phyloP scores from a whole-genome alignment of 202 grass and related monocot genomes.

The Bolboschoenoplectus hybrid region DNA sequence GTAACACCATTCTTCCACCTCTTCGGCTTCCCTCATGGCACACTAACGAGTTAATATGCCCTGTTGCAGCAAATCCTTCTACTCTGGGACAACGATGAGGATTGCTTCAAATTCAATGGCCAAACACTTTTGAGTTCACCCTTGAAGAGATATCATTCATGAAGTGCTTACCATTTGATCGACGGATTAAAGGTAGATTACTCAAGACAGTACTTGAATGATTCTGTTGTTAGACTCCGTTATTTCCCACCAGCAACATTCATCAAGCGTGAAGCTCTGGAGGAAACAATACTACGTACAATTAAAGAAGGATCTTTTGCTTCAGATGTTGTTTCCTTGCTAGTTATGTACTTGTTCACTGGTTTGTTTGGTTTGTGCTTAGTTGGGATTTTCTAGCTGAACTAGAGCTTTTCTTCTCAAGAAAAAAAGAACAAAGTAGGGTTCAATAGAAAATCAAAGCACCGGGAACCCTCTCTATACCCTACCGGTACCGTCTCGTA shows the following conservation, averaged over 20 bases:
- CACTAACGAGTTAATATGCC: background rate
- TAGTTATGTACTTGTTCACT: conserved; percentile 2
- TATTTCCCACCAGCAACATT: background rate
- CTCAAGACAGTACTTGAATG: background rate
- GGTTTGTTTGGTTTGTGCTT: background rate
- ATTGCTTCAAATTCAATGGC: background rate
- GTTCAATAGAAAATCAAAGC: conserved; percentile 4
- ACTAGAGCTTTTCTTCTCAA: background rate
- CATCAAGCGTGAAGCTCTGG: conserved; percentile 3
- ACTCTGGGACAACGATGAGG: background rate
- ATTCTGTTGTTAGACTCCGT: background rate
- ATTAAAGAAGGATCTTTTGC: background rate
- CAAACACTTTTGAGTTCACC: background rate
- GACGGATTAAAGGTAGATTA: background rate
- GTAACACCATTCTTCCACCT: background rate
- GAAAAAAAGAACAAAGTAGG: background rate
- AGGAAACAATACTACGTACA: background rate
- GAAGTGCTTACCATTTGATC: conserved; percentile 9
- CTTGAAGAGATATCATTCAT: background rate
- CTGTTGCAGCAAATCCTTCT: background rate
- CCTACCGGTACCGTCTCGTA: background rate
- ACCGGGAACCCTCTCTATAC: background rate
- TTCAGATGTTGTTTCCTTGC: background rate
- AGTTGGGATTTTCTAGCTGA: background rate
- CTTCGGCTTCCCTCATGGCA: background rate